phyloP scores from a whole-genome alignment of 306 rosid genomes.

The Vicia faba region DNA sequence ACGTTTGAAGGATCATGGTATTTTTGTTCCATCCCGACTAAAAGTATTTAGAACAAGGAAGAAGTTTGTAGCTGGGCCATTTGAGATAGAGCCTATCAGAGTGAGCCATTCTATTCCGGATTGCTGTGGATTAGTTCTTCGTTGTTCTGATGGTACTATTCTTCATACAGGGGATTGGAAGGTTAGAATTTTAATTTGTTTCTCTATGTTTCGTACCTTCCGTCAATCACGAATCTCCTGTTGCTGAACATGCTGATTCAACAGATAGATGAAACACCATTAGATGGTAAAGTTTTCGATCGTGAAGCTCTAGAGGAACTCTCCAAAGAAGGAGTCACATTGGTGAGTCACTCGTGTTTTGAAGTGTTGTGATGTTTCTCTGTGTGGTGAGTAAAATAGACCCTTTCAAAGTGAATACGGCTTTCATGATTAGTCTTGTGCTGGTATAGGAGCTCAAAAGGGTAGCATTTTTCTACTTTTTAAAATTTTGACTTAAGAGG shows the following conservation, averaged over 20 bases:
- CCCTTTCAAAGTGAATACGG: too few relatives aligned
- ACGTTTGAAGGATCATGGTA: constrained; percentile 94
- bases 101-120: too few relatives aligned
- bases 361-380: constrained; percentile 20
- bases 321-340: constrained; percentile 94
- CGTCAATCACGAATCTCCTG: constrained; percentile 34
- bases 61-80: too few relatives aligned
- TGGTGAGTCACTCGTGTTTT: constrained; percentile 57
- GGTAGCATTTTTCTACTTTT: constrained; percentile 15
- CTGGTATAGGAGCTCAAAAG: constrained; percentile 24
- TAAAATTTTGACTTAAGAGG: not conserved
- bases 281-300: constrained; percentile 88
- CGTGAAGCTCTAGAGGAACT: constrained; percentile 88
- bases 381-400: constrained; percentile 4
- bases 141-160: too few relatives aligned
- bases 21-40: constrained; percentile 81
- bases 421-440: constrained; percentile 22
- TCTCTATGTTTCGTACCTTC: constrained; percentile 4
- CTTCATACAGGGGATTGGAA: too few relatives aligned
- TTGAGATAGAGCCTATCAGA: too few relatives aligned
- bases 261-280: constrained; percentile 90
- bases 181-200: constrained; percentile 50
- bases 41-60: constrained; percentile 67
- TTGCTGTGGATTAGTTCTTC: too few relatives aligned
- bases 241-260: constrained; percentile 40